These are phyloP conservation scores for Leersia perrieri DNA, from an alignment of 176 grass and related monocot species.

Conservation along the genomic window DNA sequence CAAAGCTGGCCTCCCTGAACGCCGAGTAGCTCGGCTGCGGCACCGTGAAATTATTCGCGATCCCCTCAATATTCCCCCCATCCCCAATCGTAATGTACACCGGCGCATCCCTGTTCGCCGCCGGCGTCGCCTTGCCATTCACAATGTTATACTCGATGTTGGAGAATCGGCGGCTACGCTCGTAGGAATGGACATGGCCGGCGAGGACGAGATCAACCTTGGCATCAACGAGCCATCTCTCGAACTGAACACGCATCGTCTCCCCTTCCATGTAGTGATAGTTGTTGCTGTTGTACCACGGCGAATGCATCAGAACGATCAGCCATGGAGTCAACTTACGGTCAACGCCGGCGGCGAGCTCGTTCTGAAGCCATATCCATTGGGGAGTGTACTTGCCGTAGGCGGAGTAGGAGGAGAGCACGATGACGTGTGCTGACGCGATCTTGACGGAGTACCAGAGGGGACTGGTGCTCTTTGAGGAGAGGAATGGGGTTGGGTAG, in stretches of 20 bases:
- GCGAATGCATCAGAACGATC: conserved; percentile 54
- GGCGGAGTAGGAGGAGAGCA: conserved; percentile 54
- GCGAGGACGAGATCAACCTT: conserved; percentile 55
- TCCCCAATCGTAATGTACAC: conserved; percentile 78
- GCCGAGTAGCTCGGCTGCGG: conserved; percentile 74
- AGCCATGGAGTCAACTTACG: conserved; percentile 52
- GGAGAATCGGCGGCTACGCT: conserved; percentile 61
- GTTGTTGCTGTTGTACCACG: conserved; percentile 74
- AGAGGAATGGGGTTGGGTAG: conserved; percentile 44
- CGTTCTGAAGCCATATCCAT: conserved; percentile 47
- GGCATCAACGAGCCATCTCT: conserved; percentile 49
- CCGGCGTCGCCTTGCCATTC: conserved; percentile 47
- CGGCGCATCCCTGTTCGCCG: conserved; percentile 25
- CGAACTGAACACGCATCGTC: conserved; percentile 64
- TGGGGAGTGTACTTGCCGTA: conserved; percentile 85
- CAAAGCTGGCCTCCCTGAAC: conserved; percentile 78
- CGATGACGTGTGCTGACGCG: conserved; percentile 44
- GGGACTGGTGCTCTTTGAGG: conserved; percentile 46
- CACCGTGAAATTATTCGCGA: conserved; percentile 46
- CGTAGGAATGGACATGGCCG: conserved; percentile 58
- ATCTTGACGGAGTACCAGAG: conserved; percentile 61
- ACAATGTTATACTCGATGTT: conserved; percentile 59
- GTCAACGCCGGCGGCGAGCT: conserved; percentile 44
- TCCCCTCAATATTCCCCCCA: conserved; percentile 66
- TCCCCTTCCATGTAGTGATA: conserved; percentile 85